Evolutionary conservation across 345 rosid genomes (phyloP).

Genomic region (Noccaea bulbosa): DNA sequence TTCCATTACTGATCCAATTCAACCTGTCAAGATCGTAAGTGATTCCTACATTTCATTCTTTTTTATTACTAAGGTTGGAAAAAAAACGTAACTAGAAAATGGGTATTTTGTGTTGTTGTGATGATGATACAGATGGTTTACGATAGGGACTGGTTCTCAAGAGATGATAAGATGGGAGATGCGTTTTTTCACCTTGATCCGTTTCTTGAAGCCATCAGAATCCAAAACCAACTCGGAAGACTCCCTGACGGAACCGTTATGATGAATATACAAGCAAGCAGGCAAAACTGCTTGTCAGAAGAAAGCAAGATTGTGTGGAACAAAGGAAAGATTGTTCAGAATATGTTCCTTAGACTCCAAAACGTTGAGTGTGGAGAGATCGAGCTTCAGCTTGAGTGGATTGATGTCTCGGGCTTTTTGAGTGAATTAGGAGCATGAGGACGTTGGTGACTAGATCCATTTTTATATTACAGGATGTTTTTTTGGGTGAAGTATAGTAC

Average conservation of each 20-base stretch:
- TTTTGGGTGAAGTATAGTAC: neutral
- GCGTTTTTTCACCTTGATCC: constrained; percentile 62
- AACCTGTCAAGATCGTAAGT: constrained; percentile 73
- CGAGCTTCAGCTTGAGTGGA: constrained; percentile 66
- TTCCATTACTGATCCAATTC: constrained; percentile 58
- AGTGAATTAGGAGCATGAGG: neutral
- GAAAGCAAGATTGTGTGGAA: constrained; percentile 61
- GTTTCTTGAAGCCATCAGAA: constrained; percentile 52
- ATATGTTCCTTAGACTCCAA: constrained; percentile 55
- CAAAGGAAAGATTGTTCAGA: constrained; percentile 60
- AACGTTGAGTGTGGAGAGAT: constrained; percentile 70
- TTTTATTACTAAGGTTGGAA: neutral
- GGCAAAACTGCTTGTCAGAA: constrained; percentile 62
- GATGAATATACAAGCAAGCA: constrained; percentile 50
- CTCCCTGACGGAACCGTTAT: constrained; percentile 59
- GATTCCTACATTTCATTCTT: neutral
- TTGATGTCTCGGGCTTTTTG: constrained; percentile 42
- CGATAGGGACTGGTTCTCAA: constrained; percentile 66
- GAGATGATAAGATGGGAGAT: constrained; percentile 87
- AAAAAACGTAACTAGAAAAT: constrained; percentile 14
- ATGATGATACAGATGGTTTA: constrained; percentile 57
- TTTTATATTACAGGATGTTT: constrained; percentile 1
- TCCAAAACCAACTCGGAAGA: constrained; percentile 44
- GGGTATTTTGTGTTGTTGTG: neutral
- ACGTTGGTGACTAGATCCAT: constrained; percentile 5